Base-by-base conservation (phyloP, 1,284 basidiomycete genomes). In the Phylloboletellus chloephorus region DNA sequence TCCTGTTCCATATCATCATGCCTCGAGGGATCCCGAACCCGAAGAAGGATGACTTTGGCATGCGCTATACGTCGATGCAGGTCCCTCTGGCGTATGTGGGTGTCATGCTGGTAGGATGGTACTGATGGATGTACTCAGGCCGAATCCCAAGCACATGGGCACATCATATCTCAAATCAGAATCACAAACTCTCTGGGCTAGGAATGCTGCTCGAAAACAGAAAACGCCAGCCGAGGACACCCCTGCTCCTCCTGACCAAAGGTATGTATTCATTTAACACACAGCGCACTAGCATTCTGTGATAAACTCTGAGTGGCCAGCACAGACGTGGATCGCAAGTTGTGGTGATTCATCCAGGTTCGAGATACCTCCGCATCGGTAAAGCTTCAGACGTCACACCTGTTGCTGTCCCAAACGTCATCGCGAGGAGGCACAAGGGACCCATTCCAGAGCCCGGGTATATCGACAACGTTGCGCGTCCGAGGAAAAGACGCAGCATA, bases 301-400 rank as follows among this genome's bases (percentile, higher is more conserved):
- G 38, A 50, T 49, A 38, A 51, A 47, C 41, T 41, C 49, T 52
- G 43, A 50, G 43, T 51, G 46, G 36, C 22, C 21, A 70, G 67
- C 60, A 59, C 39, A 76, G 82, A 56, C 77, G 83, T 34, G 85
- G 85, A 26, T 80, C 82, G 2, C 79, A 84, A 44, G 78, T 84
- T 35, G 67, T 99, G 43, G 85, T 99, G 26, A 88, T 99, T 42
- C 96, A 99, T 56, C 92, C 90, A 2, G 96, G 96, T 17, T 94
- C 93, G 2, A 76, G 88, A 20, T 84, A 72, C 55, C 67, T 97
- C 24, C 82, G 92, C 20, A 80, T 99, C 34, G 96, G 96, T 19
- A 78, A 80, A 54, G 92, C 94, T 0, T 88, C 83, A n/a, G 93
- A 97, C 56, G 78, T 88, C 20, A 80, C 74, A 24, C 93, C 92